A percentile compares a stretch with the other conserved stretches of the same genome.
phyloP scores from a whole-genome alignment of 768 basidiomycete species.

The Xerocomellus dryophilus region DNA sequence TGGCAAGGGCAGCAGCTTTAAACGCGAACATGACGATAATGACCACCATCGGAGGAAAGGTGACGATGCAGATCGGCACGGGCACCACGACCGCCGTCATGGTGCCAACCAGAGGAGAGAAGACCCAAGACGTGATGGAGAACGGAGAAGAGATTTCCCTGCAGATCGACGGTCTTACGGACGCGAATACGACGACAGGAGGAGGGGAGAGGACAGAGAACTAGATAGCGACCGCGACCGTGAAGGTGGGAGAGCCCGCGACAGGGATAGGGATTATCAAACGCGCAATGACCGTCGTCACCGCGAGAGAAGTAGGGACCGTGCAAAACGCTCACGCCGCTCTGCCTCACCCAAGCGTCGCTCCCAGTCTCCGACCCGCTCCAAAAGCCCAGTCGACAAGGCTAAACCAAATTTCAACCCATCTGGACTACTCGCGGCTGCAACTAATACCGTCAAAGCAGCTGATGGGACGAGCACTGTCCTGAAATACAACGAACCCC shows the following conservation, averaged over 20 bases:
- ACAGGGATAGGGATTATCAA: slow-evolving; percentile 42
- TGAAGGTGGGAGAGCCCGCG: slow-evolving; percentile 15
- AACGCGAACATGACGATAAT: slow-evolving; percentile 14
- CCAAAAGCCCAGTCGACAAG: slow-evolving; percentile 50
- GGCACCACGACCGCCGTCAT: slow-evolving; percentile 16
- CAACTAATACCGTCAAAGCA: slow-evolving; percentile 85
- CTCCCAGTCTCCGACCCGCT: slow-evolving; percentile 42
- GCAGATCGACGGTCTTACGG: slow-evolving; percentile 18
- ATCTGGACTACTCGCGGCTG: slow-evolving; percentile 91
- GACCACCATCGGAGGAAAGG: slow-evolving; percentile 10
- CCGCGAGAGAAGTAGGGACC: slow-evolving; percentile 29
- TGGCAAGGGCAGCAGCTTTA: slow-evolving; percentile 8
- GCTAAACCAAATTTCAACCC: slow-evolving; percentile 85
- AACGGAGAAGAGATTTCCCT: slow-evolving; percentile 17
- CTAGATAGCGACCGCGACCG: slow-evolving; percentile 6
- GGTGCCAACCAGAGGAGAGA: slow-evolving; percentile 13
- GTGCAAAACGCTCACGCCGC: slow-evolving; percentile 39
- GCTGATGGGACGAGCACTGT: slow-evolving; percentile 76
- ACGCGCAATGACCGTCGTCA: slow-evolving; percentile 27
- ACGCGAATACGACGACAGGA: slow-evolving; percentile 21
- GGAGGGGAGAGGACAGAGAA: slow-evolving; percentile 15
- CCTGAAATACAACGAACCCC: slow-evolving; percentile 97
- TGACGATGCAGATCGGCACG: slow-evolving; percentile 2
- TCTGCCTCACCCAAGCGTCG: slow-evolving; percentile 53
- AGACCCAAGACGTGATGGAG: slow-evolving; percentile 22